These are phyloP conservation scores for Stemphylium lycopersici DNA, from an alignment of 2,329 filamentous ascomycete genomes.

Conservation along the genomic window DNA sequence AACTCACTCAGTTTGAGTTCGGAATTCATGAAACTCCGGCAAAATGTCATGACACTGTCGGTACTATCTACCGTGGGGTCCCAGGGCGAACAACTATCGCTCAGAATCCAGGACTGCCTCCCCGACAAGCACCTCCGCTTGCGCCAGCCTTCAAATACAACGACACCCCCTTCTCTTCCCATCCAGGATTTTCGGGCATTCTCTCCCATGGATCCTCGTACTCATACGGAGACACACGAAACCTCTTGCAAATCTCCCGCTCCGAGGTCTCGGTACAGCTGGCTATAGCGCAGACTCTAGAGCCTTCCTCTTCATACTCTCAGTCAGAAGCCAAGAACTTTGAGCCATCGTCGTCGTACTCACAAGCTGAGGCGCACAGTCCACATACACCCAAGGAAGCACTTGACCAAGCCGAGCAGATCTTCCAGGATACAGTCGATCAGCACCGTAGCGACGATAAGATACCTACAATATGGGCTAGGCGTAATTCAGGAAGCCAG, in stretches of 20 bases:
- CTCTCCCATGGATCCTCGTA: slow-evolving; percentile 36
- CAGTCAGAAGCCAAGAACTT: slow-evolving; percentile 16
- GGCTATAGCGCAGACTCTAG: slow-evolving; percentile 7
- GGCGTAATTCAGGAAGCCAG: slow-evolving; percentile 35
- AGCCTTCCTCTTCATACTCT: slow-evolving; percentile 35
- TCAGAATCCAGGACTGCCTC: slow-evolving; percentile 29
- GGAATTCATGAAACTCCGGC: slow-evolving; percentile 4
- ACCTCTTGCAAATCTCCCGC: slow-evolving; percentile 36
- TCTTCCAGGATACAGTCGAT: slow-evolving; percentile 30
- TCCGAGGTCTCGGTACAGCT: slow-evolving; percentile 3
- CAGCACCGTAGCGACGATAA: slow-evolving; percentile 9
- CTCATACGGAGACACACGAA: slow-evolving; percentile 46
- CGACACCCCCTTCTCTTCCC: slow-evolving; percentile 12
- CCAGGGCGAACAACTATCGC: slow-evolving; percentile 14
- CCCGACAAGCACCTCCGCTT: slow-evolving; percentile 31
- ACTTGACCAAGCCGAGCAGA: slow-evolving; percentile 38
- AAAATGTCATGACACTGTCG: not conserved
- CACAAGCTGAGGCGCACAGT: slow-evolving; percentile 22
- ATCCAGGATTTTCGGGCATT: slow-evolving; percentile 26
- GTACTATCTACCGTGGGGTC: not conserved
- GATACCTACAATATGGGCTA: slow-evolving; percentile 45
- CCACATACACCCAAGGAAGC: slow-evolving; percentile 33
- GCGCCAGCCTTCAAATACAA: slow-evolving; percentile 36
- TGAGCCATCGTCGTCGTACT: slow-evolving; percentile 38
- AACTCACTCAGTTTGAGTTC: slow-evolving; percentile 37